These are phyloP conservation scores for Boletus speciosus DNA, from an alignment of 768 basidiomycete genomes.

Conservation along the genomic window DNA sequence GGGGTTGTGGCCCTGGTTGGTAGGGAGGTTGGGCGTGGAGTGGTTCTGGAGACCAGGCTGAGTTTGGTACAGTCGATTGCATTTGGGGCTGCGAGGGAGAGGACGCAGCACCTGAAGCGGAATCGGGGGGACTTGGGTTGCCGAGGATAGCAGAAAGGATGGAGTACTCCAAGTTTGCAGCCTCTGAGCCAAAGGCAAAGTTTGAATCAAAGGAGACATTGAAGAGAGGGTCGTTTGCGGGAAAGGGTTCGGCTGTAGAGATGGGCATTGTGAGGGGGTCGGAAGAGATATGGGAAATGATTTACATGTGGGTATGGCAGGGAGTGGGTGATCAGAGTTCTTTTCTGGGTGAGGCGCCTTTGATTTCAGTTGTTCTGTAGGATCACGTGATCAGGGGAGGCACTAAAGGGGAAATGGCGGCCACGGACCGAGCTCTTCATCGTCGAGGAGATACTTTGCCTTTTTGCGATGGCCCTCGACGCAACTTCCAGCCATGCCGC, in stretches of 20 bases:
- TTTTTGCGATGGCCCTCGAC: slow-evolving; percentile 96
- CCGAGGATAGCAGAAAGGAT: slow-evolving; percentile 91
- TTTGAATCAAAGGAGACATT: slow-evolving; percentile 58
- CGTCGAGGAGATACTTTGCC: slow-evolving; percentile 94
- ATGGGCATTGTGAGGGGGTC: slow-evolving; percentile 8
- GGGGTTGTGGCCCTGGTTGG: slow-evolving; percentile 15
- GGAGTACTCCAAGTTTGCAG: slow-evolving; percentile 91
- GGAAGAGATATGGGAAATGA: not conserved
- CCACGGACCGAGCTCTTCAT: slow-evolving; percentile 80
- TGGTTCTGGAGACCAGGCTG: slow-evolving; percentile 38
- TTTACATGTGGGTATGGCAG: slow-evolving; percentile 32
- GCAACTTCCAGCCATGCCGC: slow-evolving; percentile 84
- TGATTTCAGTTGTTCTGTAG: slow-evolving; percentile 40
- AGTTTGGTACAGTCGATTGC: slow-evolving; percentile 25
- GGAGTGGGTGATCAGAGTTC: slow-evolving; percentile 29
- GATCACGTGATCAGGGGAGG: slow-evolving; percentile 25
- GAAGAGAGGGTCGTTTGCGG: slow-evolving; percentile 56
- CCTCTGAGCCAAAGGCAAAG: slow-evolving; percentile 78
- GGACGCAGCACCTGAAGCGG: slow-evolving; percentile 22
- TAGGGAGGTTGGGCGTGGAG: slow-evolving; percentile 33
- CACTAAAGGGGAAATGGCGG: not conserved
- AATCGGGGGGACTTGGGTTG: slow-evolving; percentile 54
- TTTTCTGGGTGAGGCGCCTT: slow-evolving; percentile 25
- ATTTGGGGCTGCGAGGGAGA: slow-evolving; percentile 29
- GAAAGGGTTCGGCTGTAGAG: slow-evolving; percentile 47